Evolutionary conservation across 768 basidiomycete species (phyloP).

Genomic region (Melanogaster broomeanus): DNA sequence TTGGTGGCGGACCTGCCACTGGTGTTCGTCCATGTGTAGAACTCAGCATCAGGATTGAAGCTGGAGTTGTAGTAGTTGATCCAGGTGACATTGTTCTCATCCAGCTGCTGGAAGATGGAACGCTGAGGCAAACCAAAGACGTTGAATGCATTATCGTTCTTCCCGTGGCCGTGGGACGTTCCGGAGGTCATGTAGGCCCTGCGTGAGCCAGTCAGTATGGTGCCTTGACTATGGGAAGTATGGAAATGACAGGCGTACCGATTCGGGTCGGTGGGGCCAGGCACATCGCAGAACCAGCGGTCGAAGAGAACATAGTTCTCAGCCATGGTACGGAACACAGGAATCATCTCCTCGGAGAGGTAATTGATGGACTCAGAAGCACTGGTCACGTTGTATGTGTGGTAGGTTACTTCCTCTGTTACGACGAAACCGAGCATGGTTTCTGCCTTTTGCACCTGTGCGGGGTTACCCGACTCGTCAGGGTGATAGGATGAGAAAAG

Average conservation of each 20-base stretch:
- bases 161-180: slow-evolving; percentile 26
- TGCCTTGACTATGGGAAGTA: not conserved
- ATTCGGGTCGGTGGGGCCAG: slow-evolving; percentile 28
- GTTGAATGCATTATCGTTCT: slow-evolving; percentile 13
- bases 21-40: slow-evolving; percentile 20
- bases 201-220: not conserved
- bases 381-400: slow-evolving; percentile 9
- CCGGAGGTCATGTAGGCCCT: slow-evolving; percentile 29
- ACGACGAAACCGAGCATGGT: slow-evolving; percentile 24
- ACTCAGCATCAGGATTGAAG: slow-evolving; percentile 25
- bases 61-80: slow-evolving; percentile 29
- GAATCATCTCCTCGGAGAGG: slow-evolving; percentile 24
- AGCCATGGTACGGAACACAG: slow-evolving; percentile 23
- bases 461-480: slow-evolving; percentile 9
- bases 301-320: slow-evolving; percentile 27
- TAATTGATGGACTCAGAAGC: slow-evolving; percentile 21
- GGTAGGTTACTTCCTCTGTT: slow-evolving; percentile 17
- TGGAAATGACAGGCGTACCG: slow-evolving; percentile 9
- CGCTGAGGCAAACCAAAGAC: slow-evolving; percentile 25
- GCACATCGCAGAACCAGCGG: slow-evolving; percentile 26
- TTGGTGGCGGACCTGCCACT: slow-evolving; percentile 17
- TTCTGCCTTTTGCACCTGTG: slow-evolving; percentile 3
- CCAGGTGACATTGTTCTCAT: slow-evolving; percentile 26
- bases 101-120: slow-evolving; percentile 29
- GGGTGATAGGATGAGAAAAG: slow-evolving; percentile 24